These are phyloP conservation scores for Wallacemonas sp. DNA, from an alignment of 208 protist genomes.

Conservation along the genomic window DNA sequence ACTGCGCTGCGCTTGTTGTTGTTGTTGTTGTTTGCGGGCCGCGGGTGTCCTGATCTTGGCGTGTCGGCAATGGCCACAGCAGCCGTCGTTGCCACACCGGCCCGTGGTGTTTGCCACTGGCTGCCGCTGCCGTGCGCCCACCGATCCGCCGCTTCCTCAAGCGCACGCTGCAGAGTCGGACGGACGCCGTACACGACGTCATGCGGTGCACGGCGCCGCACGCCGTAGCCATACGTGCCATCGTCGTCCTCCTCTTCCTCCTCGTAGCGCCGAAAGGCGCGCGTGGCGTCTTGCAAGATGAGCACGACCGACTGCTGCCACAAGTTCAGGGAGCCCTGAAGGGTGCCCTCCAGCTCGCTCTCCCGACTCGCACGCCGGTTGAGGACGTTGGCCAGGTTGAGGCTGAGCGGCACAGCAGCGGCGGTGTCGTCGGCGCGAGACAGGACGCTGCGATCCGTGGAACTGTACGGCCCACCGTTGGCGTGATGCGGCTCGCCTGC, in stretches of 20 bases:
- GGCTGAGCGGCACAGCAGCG: neutral
- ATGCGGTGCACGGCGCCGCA: too few relatives aligned
- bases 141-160: neutral
- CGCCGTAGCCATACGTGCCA: neutral
- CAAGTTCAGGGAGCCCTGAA: neutral
- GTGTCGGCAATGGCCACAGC: neutral
- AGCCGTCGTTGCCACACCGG: neutral
- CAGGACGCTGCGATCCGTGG: too few relatives aligned
- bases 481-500: too few relatives aligned
- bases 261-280: neutral
- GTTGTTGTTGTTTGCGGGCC: too few relatives aligned
- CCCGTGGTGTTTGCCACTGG: slow-evolving; percentile 4
- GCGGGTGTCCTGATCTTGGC: neutral
- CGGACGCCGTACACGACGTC: neutral
- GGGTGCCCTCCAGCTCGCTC: neutral
- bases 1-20: too few relatives aligned
- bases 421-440: too few relatives aligned
- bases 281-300: neutral
- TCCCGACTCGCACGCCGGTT: neutral
- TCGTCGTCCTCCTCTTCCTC: neutral
- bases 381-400: neutral
- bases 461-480: too few relatives aligned
- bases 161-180: neutral
- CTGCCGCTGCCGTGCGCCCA: slow-evolving; percentile 3
- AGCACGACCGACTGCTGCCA: neutral